Percentiles rank a stretch among this genome's conserved stretches.
These are phyloP conservation scores for Komagataella populi DNA, from an alignment of 805 yeast species.

Conservation along the genomic window DNA sequence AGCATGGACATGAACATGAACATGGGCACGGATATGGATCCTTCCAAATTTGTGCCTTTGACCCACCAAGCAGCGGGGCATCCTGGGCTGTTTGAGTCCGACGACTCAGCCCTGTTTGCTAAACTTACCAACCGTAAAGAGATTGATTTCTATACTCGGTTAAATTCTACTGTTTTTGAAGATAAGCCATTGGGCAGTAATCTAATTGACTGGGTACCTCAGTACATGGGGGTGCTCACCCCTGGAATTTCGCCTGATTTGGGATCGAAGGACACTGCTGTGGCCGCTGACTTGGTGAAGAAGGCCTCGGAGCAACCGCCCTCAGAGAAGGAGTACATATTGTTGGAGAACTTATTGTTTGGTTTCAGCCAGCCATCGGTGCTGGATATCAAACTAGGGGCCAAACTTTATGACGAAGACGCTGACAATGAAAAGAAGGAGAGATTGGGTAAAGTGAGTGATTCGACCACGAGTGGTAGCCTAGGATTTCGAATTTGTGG, in stretches of 20 bases:
- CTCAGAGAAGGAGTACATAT: conserved; percentile 29
- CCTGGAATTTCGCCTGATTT: conserved; percentile 25
- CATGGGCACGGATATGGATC: background rate
- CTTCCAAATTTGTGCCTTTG: conserved; percentile 15
- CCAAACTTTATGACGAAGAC: conserved; percentile 47
- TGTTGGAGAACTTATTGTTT: conserved; percentile 54
- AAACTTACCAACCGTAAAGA: conserved; percentile 59
- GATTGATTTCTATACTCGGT: conserved; percentile 52
- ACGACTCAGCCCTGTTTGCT: conserved; percentile 54
- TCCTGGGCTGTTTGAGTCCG: conserved; percentile 56
- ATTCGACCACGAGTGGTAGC: conserved; percentile 68
- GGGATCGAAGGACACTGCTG: conserved; percentile 7
- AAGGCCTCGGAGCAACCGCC: conserved; percentile 2
- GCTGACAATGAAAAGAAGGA: conserved; percentile 45
- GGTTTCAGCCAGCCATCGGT: conserved; percentile 59
- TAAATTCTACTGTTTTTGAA: conserved; percentile 9
- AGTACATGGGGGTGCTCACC: conserved; percentile 44
- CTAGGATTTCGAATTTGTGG: conserved; percentile 78
- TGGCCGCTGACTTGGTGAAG: conserved; percentile 10
- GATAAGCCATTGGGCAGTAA: conserved; percentile 18
- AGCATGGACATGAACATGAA: background rate
- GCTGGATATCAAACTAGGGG: conserved; percentile 76
- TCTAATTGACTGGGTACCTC: conserved; percentile 47
- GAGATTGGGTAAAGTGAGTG: conserved; percentile 52
- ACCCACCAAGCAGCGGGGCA: conserved; percentile 88